Evolutionary conservation across 2,329 filamentous ascomycete genomes (phyloP).

Genomic region (Fusarium albidum): DNA sequence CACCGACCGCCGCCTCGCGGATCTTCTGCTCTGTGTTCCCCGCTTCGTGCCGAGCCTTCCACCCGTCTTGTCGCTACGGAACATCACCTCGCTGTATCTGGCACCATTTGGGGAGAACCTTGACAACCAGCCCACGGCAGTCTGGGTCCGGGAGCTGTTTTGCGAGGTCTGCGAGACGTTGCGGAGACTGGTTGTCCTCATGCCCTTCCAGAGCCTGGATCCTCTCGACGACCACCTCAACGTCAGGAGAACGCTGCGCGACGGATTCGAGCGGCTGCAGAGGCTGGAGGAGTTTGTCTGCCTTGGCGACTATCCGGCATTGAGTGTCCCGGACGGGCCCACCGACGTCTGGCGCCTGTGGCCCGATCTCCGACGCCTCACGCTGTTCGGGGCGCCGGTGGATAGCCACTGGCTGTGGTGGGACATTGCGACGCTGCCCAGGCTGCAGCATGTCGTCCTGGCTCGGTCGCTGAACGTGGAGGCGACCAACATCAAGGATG

Average conservation of each 20-base stretch:
- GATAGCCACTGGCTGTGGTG: constrained; percentile 51
- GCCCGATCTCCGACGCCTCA: constrained; percentile 52
- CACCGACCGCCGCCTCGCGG: constrained; percentile 45
- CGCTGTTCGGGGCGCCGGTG: constrained; percentile 51
- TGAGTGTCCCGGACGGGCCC: constrained; percentile 45
- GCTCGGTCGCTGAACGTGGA: constrained; percentile 47
- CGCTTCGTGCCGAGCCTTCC: constrained; percentile 43
- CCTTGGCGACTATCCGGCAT: constrained; percentile 55
- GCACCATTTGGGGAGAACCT: constrained; percentile 47
- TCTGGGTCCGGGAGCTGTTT: constrained; percentile 53
- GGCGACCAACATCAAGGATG: constrained; percentile 49
- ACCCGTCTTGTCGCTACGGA: constrained; percentile 40
- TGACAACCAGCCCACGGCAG: constrained; percentile 51
- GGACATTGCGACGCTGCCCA: constrained; percentile 47
- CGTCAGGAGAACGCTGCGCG: constrained; percentile 50
- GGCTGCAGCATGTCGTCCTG: constrained; percentile 53
- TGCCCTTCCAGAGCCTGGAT: constrained; percentile 55
- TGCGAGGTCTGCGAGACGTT: constrained; percentile 50
- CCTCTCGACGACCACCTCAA: constrained; percentile 52
- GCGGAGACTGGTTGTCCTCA: constrained; percentile 55
- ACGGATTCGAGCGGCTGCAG: constrained; percentile 54
- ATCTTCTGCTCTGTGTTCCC: constrained; percentile 46
- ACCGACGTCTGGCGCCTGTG: constrained; percentile 54
- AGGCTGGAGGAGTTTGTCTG: constrained; percentile 58
- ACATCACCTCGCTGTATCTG: constrained; percentile 53